Evolutionary conservation across 495 filamentous ascomycete species (phyloP).

Genomic region (Talaromyces stipitatus): DNA sequence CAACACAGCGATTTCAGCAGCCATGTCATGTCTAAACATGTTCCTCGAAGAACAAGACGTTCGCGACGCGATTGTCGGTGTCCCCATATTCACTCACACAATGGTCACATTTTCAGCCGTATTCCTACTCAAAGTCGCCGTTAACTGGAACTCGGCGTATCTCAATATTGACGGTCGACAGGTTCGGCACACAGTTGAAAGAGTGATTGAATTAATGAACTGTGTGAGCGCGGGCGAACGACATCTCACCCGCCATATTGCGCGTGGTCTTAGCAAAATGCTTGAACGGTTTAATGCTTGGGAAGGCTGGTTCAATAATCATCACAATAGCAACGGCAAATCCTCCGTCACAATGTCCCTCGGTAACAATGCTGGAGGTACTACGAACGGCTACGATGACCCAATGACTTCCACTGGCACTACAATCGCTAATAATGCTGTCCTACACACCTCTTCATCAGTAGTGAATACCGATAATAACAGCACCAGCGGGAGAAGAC

Average conservation of each 20-base stretch:
- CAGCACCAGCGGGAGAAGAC: slow-evolving; percentile 1
- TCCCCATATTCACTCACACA: slow-evolving; percentile 52
- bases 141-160: slow-evolving; percentile 46
- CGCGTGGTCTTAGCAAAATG: slow-evolving; percentile 46
- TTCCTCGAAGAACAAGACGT: slow-evolving; percentile 50
- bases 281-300: slow-evolving; percentile 39
- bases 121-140: slow-evolving; percentile 49
- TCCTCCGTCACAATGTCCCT: background rate
- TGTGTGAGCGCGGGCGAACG: slow-evolving; percentile 45
- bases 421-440: slow-evolving; percentile 4
- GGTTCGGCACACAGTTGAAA: slow-evolving; percentile 40
- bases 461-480: background rate
- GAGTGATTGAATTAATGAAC: slow-evolving; percentile 44
- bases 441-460: background rate
- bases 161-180: slow-evolving; percentile 34
- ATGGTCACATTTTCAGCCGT: slow-evolving; percentile 55
- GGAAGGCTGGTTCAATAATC: slow-evolving; percentile 16
- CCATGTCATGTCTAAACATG: slow-evolving; percentile 47
- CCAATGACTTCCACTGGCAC: background rate
- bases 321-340: background rate
- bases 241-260: slow-evolving; percentile 47
- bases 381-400: background rate
- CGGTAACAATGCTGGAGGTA: background rate
- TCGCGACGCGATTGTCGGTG: slow-evolving; percentile 51
- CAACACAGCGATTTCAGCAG: slow-evolving; percentile 49